Evolutionary conservation across 164 flowering plant species (phyloP).

Genomic region (Vitis rupestris): DNA sequence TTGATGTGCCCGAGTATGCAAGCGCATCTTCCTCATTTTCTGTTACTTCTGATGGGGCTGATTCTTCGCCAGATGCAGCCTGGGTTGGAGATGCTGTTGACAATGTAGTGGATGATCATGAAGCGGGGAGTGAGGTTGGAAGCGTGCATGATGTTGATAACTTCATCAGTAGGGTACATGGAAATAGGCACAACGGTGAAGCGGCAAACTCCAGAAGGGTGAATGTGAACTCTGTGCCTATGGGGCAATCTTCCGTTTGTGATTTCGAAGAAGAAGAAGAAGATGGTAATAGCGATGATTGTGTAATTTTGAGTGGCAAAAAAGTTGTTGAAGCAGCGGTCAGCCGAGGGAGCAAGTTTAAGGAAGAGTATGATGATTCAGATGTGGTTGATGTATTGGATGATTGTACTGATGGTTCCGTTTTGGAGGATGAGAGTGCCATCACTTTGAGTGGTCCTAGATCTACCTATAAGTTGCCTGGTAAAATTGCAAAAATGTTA

Average conservation of each 20-base stretch:
- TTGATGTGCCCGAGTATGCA: slow-evolving; percentile 25
- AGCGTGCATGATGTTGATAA: neutral
- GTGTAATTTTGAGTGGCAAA: slow-evolving; percentile 37
- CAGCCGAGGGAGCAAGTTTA: slow-evolving; percentile 10
- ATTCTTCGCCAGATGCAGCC: slow-evolving; percentile 18
- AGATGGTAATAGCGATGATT: slow-evolving; percentile 40
- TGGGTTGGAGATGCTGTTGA: slow-evolving; percentile 10
- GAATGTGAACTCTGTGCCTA: slow-evolving; percentile 8
- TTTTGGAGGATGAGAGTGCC: slow-evolving; percentile 29
- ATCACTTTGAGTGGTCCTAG: slow-evolving; percentile 41
- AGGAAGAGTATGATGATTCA: slow-evolving; percentile 12
- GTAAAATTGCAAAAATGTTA: slow-evolving; percentile 68
- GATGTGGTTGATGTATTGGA: slow-evolving; percentile 19
- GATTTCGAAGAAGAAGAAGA: slow-evolving; percentile 21
- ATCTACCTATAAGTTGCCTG: slow-evolving; percentile 48
- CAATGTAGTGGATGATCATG: neutral
- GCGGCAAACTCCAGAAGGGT: slow-evolving; percentile 5
- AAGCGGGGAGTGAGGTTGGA: slow-evolving; percentile 1
- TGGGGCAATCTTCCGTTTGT: slow-evolving; percentile 10
- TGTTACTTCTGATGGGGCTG: slow-evolving; percentile 12
- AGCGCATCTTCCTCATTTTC: slow-evolving; percentile 45
- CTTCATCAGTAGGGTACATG: slow-evolving; percentile 8
- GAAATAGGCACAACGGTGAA: slow-evolving; percentile 3
- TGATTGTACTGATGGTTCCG: slow-evolving; percentile 17
- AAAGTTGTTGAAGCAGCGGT: slow-evolving; percentile 16